These are phyloP conservation scores for Saprolegnia parasitica DNA, from an alignment of 352 stramenopile genomes.

Conservation along the genomic window DNA sequence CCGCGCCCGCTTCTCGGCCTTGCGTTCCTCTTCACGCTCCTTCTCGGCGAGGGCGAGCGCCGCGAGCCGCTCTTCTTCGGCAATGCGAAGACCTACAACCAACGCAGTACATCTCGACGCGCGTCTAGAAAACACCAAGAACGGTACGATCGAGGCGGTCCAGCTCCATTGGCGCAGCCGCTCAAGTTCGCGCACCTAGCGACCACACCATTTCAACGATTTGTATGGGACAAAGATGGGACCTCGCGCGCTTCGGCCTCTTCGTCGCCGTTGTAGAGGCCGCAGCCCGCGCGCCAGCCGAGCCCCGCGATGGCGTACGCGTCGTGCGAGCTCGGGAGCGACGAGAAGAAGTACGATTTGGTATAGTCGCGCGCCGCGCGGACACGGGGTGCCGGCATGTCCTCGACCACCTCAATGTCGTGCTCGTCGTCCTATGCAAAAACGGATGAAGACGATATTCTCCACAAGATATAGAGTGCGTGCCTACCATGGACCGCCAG, in stretches of 20 bases:
- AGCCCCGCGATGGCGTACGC: neutral
- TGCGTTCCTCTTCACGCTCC: conserved; percentile 11
- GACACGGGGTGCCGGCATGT: neutral
- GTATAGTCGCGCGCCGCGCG: conserved; percentile 1
- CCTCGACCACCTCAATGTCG: neutral
- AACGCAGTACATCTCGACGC: neutral
- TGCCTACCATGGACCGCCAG: conserved; percentile 11
- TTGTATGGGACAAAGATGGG: neutral
- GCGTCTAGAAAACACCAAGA: neutral
- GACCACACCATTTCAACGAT: neutral
- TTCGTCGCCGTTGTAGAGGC: conserved; percentile 25
- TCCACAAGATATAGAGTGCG: neutral
- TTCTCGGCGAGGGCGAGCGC: conserved; percentile 14
- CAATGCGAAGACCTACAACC: conserved; percentile 12
- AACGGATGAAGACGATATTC: neutral
- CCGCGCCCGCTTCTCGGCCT: conserved; percentile 14
- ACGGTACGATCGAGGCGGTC: conserved; percentile 6
- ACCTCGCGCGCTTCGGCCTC: conserved; percentile 21
- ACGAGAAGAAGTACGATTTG: conserved; percentile 18
- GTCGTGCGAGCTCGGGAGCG: neutral
- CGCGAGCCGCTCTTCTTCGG: conserved; percentile 20
- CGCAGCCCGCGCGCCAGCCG: conserved; percentile 4
- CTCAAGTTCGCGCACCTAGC: conserved; percentile 11
- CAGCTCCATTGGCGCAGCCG: conserved; percentile 7
- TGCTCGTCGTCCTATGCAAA: conserved; percentile 16